phyloP scores from a whole-genome alignment of 345 rosid species.

The Arabidopsis arenosa region DNA sequence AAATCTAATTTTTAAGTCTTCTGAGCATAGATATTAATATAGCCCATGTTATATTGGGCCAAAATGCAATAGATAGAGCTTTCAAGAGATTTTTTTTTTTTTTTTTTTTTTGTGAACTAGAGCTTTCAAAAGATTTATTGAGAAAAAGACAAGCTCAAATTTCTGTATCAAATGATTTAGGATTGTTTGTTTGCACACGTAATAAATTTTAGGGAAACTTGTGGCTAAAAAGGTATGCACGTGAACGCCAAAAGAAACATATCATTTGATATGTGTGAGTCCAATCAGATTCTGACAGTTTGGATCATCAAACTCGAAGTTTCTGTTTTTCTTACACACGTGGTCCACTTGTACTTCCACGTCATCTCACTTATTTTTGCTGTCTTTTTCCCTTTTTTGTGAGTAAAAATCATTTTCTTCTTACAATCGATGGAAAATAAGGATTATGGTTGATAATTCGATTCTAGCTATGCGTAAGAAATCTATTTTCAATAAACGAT shows the following conservation, averaged over 20 bases:
- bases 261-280: slow-evolving; percentile 8
- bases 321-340: slow-evolving; percentile 31
- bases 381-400: background rate
- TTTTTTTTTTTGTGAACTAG: too few species aligned
- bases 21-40: too few species aligned
- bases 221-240: slow-evolving; percentile 41
- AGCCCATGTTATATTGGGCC: slow-evolving; percentile 26
- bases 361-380: slow-evolving; percentile 19
- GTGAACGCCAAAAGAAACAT: slow-evolving; percentile 33
- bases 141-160: slow-evolving; percentile 37
- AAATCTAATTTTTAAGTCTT: too few species aligned
- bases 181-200: slow-evolving; percentile 29
- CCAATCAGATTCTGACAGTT: slow-evolving; percentile 35
- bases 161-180: slow-evolving; percentile 35
- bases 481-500: background rate
- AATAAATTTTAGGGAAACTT: slow-evolving; percentile 4
- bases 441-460: background rate
- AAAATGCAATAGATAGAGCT: slow-evolving; percentile 8
- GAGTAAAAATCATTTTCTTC: background rate
- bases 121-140: slow-evolving; percentile 28
- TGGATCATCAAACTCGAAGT: slow-evolving; percentile 34
- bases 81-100: slow-evolving; percentile 26
- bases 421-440: background rate
- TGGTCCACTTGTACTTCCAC: slow-evolving; percentile 43
- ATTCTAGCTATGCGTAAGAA: background rate